Base-by-base conservation (phyloP, 2,329 filamentous ascomycete genomes). In the Thermoascus crustaceus region DNA sequence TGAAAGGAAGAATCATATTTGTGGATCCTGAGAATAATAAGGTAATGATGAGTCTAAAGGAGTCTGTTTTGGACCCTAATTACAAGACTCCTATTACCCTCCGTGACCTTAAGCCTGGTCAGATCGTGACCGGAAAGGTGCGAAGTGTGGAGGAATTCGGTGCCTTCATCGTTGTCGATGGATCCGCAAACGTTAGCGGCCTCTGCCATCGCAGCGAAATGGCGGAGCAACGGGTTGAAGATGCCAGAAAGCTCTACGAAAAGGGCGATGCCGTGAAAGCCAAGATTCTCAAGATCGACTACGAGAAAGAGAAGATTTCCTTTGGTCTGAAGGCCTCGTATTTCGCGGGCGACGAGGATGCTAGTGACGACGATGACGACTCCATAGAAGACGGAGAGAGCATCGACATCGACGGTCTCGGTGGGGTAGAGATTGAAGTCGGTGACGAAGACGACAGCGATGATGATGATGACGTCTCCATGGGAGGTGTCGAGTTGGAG, bases 261-360 rank as follows among this genome's bases (percentile, higher is more conserved):
- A 85, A 87, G 52, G 91, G 88, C 8, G 91, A 98, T 61, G 67
- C 71, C n/a, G 91, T 98, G 44, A 96, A 96, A 67, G 89, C 89
- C 9, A 83, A 85, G 57, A 72, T 98, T 10, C 61, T 96, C 33
- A 83, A 81, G 50, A 69, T 98, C 32, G 81, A 96, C 47, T 52
- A 66, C 4, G 71, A 80, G 46, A 82, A 83, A 59, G 80, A 80
- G 57, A 80, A 82, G 49, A 81, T 98, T 49, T 94, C 76, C 49
- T 86, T 98, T 50, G 86, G 88, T 1, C 68, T 98, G 41, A 98
- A 96, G 64, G 86, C 91, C 23, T 93, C 86, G 7, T 86, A 94
- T 53, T 89, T 98, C 52, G 76, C 80, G 39, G 72, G 68, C 16
- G 68, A 69, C 2, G 69, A 71, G 4, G 67, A 61, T 14, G 72